These are phyloP conservation scores for Yamadazyma friedrichii DNA, from an alignment of 1,139 yeast species.

Conservation along the genomic window DNA sequence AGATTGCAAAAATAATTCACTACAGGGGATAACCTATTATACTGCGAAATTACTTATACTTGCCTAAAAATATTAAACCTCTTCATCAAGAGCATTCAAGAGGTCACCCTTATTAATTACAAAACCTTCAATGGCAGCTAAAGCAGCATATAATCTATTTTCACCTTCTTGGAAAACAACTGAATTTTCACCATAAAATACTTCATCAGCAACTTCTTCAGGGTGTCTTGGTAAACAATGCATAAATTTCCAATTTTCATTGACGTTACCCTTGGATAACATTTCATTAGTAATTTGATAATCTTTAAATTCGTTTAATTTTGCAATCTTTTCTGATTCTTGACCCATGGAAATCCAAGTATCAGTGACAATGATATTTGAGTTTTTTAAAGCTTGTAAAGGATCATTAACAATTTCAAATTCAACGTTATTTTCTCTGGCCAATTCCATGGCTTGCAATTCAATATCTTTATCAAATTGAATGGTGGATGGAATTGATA, in stretches of 20 bases:
- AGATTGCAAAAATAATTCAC: no score
- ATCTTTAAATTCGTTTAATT: slow-evolving; percentile 78
- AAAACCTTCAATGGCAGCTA: slow-evolving; percentile 88
- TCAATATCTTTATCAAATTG: slow-evolving; percentile 61
- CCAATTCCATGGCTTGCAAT: slow-evolving; percentile 52
- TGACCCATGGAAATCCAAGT: slow-evolving; percentile 99
- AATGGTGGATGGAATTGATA: slow-evolving; percentile 79
- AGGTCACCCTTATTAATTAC: slow-evolving; percentile 78
- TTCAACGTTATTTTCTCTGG: slow-evolving; percentile 50
- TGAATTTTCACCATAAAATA: slow-evolving; percentile 80
- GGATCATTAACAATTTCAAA: slow-evolving; percentile 76
- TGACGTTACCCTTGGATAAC: slow-evolving; percentile 56
- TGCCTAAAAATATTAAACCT: no score
- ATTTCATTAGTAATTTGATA: slow-evolving; percentile 77
- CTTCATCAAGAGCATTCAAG: slow-evolving; percentile 14
- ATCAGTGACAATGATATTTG: slow-evolving; percentile 90
- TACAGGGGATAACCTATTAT: no score
- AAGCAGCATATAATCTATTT: slow-evolving; percentile 92
- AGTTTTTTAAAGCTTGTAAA: slow-evolving; percentile 60
- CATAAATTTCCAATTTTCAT: slow-evolving; percentile 82
- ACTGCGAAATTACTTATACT: no score
- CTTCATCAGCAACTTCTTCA: slow-evolving; percentile 92
- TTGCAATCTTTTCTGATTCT: slow-evolving; percentile 70
- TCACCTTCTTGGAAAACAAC: slow-evolving; percentile 95
- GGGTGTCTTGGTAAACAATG: slow-evolving; percentile 95